Conservation (phyloP, 257 asterid genomes). For the Solanum bulbocastanum region DNA sequence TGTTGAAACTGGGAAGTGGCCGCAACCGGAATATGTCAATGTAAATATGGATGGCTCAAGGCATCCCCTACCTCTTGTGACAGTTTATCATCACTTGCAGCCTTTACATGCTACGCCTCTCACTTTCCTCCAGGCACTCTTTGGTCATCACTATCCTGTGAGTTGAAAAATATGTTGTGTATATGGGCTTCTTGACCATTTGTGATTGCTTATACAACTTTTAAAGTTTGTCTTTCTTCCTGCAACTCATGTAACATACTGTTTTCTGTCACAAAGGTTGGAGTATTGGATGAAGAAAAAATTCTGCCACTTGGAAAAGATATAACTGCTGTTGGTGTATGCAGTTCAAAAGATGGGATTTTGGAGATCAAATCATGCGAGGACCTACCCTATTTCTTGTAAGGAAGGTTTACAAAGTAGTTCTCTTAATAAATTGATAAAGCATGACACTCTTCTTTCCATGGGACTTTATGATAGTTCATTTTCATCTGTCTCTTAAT, state of each 20-base stretch:
- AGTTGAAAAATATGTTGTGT: slow-evolving; percentile 23
- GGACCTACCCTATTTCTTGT: slow-evolving; percentile 85
- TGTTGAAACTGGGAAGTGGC: slow-evolving; percentile 50
- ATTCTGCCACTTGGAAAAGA: slow-evolving; percentile 77
- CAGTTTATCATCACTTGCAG: slow-evolving; percentile 63
- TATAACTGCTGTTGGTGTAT: slow-evolving; percentile 72
- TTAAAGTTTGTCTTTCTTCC: slow-evolving; percentile 1
- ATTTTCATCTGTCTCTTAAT: not conserved
- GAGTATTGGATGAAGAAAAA: slow-evolving; percentile 78
- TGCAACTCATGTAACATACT: not conserved
- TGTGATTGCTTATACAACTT: not conserved
- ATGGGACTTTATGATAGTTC: not conserved
- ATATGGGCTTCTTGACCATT: not conserved
- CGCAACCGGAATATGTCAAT: slow-evolving; percentile 46
- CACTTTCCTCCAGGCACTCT: slow-evolving; percentile 77
- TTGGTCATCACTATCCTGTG: slow-evolving; percentile 81
- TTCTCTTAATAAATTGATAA: not conserved
- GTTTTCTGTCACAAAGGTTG: slow-evolving; percentile 43
- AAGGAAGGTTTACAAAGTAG: slow-evolving; percentile 10
- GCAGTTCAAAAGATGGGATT: slow-evolving; percentile 46
- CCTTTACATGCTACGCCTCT: slow-evolving; percentile 58
- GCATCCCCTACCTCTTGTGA: slow-evolving; percentile 72
- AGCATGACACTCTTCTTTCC: not conserved
- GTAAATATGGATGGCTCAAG: slow-evolving; percentile 86
- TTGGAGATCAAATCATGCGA: slow-evolving; percentile 66